Evolutionary conservation across 345 rosid species (phyloP).

Genomic region (Salix koriyanagi): DNA sequence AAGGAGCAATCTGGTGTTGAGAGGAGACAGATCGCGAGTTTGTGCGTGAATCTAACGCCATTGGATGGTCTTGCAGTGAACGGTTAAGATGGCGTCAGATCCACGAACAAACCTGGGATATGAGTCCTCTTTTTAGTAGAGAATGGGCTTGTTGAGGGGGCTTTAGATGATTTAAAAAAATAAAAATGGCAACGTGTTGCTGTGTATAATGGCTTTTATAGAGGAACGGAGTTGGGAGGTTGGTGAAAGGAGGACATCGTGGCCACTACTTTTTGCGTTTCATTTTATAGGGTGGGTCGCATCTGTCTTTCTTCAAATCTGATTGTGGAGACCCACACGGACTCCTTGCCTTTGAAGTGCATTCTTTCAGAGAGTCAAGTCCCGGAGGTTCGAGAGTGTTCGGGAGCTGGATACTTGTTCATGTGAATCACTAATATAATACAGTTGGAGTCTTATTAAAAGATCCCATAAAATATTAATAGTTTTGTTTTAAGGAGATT

Average conservation of each 20-base stretch:
- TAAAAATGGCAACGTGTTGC: conserved; percentile 30
- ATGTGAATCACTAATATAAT: too few species aligned
- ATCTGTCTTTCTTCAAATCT: neutral
- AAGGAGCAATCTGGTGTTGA: neutral
- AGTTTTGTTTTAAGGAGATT: too few species aligned
- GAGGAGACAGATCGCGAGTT: conserved; percentile 26
- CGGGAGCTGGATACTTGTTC: too few species aligned
- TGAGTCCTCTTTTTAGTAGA: neutral
- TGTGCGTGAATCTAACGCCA: conserved; percentile 38
- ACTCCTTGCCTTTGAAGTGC: neutral
- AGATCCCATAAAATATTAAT: too few species aligned
- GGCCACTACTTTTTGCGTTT: neutral
- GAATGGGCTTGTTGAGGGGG: neutral
- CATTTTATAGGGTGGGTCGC: neutral
- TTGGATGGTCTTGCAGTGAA: neutral
- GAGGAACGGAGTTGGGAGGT: neutral
- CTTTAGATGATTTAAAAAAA: neutral
- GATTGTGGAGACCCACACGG: neutral
- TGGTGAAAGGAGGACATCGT: neutral
- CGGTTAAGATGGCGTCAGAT: conserved; percentile 29
- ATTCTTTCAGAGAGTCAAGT: neutral
- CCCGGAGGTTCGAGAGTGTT: neutral
- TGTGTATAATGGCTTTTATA: neutral
- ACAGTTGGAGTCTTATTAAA: too few species aligned
- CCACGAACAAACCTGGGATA: conserved; percentile 24